Percentiles rank a stretch among this genome's conserved stretches.
Evolutionary conservation across 495 filamentous ascomycete species (phyloP).

Genomic region (Platismatia glauca): DNA sequence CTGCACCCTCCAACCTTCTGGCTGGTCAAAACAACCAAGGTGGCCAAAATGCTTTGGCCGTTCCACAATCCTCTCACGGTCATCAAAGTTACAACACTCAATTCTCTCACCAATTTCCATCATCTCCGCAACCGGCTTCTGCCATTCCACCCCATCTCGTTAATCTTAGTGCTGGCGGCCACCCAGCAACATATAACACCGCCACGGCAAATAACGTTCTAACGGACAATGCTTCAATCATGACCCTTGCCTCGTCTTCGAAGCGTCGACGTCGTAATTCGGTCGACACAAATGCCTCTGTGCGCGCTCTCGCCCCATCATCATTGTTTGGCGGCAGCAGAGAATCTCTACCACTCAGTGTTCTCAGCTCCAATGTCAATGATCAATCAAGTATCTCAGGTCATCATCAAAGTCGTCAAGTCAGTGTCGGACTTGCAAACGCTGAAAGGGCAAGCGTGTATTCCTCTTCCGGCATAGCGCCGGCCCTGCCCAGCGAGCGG

Average conservation of each 20-base stretch:
- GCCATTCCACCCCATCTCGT: constrained; percentile 75
- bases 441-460: constrained; percentile 81
- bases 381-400: constrained; percentile 41
- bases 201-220: constrained; percentile 89
- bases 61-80: constrained; percentile 32
- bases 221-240: constrained; percentile 89
- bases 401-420: constrained; percentile 50
- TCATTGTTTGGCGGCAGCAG: constrained; percentile 84
- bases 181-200: constrained; percentile 74
- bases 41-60: constrained; percentile 28
- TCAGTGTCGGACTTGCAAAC: constrained; percentile 53
- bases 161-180: constrained; percentile 37
- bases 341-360: constrained; percentile 80
- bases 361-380: constrained; percentile 71
- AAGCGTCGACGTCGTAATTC: constrained; percentile 82
- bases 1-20: constrained; percentile 57
- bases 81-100: constrained; percentile 37
- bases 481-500: constrained; percentile 59
- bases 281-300: constrained; percentile 90
- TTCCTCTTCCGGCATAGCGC: constrained; percentile 62
- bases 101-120: constrained; percentile 87
- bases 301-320: constrained; percentile 84
- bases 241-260: constrained; percentile 93
- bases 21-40: constrained; percentile 31
- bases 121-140: constrained; percentile 48